These are phyloP conservation scores for Pinus taeda DNA, from an alignment of 75 land plant species.

Conservation along the genomic window DNA sequence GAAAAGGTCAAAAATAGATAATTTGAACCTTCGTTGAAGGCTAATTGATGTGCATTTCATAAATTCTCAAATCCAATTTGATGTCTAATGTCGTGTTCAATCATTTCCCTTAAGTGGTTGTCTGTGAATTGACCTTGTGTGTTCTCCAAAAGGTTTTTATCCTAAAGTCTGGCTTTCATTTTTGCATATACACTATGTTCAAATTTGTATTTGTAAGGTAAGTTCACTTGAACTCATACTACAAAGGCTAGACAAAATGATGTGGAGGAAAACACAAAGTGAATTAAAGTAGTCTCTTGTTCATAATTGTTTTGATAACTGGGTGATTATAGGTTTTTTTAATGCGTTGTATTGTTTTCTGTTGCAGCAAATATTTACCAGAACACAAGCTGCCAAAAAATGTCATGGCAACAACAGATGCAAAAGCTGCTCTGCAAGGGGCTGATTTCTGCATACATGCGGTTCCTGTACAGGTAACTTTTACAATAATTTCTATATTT, in stretches of 20 bases:
- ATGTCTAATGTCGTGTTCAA: too few relatives aligned
- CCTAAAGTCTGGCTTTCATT: neutral
- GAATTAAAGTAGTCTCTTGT: neutral
- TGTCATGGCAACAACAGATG: constrained; percentile 75
- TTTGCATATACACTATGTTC: neutral
- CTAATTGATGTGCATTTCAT: too few relatives aligned
- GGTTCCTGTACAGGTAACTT: constrained; percentile 78
- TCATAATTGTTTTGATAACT: neutral
- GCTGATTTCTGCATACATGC: constrained; percentile 93
- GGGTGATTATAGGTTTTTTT: neutral
- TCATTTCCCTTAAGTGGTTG: too few relatives aligned
- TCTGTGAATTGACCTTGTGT: too few relatives aligned
- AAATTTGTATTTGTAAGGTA: neutral
- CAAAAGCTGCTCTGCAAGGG: constrained; percentile 62
- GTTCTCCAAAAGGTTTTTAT: too few relatives aligned
- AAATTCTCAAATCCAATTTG: too few relatives aligned
- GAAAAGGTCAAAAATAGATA: too few relatives aligned
- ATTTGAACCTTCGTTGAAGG: too few relatives aligned
- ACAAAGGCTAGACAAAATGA: neutral
- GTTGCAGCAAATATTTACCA: constrained; percentile 78
- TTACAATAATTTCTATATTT: neutral
- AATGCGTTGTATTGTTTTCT: constrained; percentile 4
- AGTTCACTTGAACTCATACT: neutral
- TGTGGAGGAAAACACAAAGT: neutral
- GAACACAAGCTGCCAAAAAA: constrained; percentile 69